phyloP scores from a whole-genome alignment of 2,329 filamentous ascomycete species.

The Cladosporium sphaerospermum region DNA sequence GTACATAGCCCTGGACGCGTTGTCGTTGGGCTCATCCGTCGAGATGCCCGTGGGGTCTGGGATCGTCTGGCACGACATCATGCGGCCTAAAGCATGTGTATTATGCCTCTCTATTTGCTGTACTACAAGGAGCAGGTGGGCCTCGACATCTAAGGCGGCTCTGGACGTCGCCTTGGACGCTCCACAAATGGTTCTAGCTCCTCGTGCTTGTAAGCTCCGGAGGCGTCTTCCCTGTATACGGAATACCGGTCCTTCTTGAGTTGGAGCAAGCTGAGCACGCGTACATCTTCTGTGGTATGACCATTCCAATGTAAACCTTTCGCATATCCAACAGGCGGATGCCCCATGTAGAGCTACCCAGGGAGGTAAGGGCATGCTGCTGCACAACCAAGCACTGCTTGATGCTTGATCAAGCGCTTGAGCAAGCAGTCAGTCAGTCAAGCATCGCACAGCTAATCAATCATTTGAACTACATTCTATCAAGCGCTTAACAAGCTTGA shows the following conservation, averaged over 20 bases:
- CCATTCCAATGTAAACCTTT: conserved; percentile 5
- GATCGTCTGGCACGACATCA: neutral
- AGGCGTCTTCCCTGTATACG: conserved; percentile 6
- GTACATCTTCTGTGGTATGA: conserved; percentile 7
- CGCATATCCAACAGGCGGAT: neutral
- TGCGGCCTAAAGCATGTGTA: neutral
- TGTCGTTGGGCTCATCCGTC: neutral
- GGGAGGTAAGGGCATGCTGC: neutral
- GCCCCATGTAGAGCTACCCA: neutral
- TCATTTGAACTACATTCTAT: too few relatives aligned
- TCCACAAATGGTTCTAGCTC: conserved; percentile 7
- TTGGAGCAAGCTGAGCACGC: conserved; percentile 4
- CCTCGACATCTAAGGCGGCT: conserved; percentile 7
- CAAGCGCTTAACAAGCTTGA: too few relatives aligned
- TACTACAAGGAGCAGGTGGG: conserved; percentile 1
- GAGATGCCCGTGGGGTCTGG: neutral
- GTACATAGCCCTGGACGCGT: neutral
- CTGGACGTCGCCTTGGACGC: neutral
- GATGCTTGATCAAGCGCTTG: too few relatives aligned
- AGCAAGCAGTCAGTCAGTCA: too few relatives aligned
- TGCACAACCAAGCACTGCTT: too few relatives aligned
- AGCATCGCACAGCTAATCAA: too few relatives aligned
- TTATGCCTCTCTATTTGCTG: conserved; percentile 9
- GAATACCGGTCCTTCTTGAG: neutral
- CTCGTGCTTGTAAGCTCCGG: neutral